Evolutionary conservation across 768 basidiomycete species (phyloP).

Genomic region (Calocybe indica): DNA sequence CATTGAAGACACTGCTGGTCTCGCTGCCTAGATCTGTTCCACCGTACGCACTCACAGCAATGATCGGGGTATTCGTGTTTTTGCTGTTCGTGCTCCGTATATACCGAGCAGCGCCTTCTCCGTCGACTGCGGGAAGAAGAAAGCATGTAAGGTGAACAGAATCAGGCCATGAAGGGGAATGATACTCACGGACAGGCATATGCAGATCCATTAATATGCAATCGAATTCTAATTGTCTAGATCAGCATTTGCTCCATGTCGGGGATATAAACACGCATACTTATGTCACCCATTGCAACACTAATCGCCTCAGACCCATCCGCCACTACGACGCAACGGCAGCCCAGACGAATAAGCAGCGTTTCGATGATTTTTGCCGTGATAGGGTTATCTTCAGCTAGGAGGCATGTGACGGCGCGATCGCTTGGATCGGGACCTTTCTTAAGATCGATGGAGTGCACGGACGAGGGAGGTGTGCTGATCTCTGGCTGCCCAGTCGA

Average conservation of each 20-base stretch:
- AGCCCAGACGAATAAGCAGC: constrained; percentile 86
- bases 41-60: constrained; percentile 87
- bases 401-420: constrained; percentile 85
- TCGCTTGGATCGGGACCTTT: constrained; percentile 76
- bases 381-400: constrained; percentile 98
- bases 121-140: constrained; percentile 57
- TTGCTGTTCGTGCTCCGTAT: constrained; percentile 96
- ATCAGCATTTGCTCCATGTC: constrained; percentile 13
- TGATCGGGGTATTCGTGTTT: constrained; percentile 89
- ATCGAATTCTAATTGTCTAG: constrained; percentile 68
- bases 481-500: constrained; percentile 30
- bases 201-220: constrained; percentile 93
- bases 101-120: constrained; percentile 93
- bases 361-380: constrained; percentile 98
- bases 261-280: constrained; percentile 43
- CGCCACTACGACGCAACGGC: constrained; percentile 90
- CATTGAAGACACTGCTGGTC: constrained; percentile 66
- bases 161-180: not conserved
- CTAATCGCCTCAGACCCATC: constrained; percentile 97
- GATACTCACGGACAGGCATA: constrained; percentile 82
- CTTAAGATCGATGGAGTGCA: constrained; percentile 78
- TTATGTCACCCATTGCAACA: constrained; percentile 96
- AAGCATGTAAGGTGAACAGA: not conserved
- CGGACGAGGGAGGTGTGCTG: constrained; percentile 75
- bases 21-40: constrained; percentile 54